A percentile compares a stretch with the other conserved stretches of the same genome.
Conservation (phyloP, 2,329 filamentous ascomycete genomes). For the Fusarium clavum region DNA sequence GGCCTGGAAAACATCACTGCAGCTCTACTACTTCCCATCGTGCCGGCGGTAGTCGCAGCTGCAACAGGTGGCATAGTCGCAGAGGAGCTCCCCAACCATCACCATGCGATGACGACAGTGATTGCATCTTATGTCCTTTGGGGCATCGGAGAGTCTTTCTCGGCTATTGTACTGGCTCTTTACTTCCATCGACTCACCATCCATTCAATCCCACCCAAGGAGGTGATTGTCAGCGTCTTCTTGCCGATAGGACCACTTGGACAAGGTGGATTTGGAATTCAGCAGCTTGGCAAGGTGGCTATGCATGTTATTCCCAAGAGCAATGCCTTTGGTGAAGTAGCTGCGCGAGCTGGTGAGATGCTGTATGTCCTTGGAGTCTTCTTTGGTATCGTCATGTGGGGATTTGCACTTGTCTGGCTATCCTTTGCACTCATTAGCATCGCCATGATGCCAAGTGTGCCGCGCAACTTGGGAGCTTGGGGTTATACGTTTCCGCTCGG, state of each 20-base stretch:
- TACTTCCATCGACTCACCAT: slow-evolving; percentile 77
- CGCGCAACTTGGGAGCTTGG: slow-evolving; percentile 62
- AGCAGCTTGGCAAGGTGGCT: slow-evolving; percentile 63
- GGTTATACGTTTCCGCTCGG: slow-evolving; percentile 61
- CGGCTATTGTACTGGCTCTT: slow-evolving; percentile 71
- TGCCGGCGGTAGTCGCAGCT: slow-evolving; percentile 73
- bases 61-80: slow-evolving; percentile 74
- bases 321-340: slow-evolving; percentile 59
- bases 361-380: slow-evolving; percentile 69
- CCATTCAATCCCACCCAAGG: slow-evolving; percentile 73
- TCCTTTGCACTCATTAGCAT: slow-evolving; percentile 58
- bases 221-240: slow-evolving; percentile 76
- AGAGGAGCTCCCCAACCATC: slow-evolving; percentile 64
- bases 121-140: slow-evolving; percentile 75
- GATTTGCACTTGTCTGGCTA: slow-evolving; percentile 58
- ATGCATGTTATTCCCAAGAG: slow-evolving; percentile 55
- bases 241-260: slow-evolving; percentile 75
- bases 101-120: slow-evolving; percentile 70
- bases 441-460: slow-evolving; percentile 51
- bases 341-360: slow-evolving; percentile 54
- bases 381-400: slow-evolving; percentile 58
- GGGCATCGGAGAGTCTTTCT: slow-evolving; percentile 70
- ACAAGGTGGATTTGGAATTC: slow-evolving; percentile 71
- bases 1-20: slow-evolving; percentile 71
- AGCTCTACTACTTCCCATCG: slow-evolving; percentile 73